Percentiles rank a stretch among this genome's conserved stretches.
These are phyloP conservation scores for Pythium chondricola DNA, from an alignment of 352 stramenopile species.

Conservation along the genomic window DNA sequence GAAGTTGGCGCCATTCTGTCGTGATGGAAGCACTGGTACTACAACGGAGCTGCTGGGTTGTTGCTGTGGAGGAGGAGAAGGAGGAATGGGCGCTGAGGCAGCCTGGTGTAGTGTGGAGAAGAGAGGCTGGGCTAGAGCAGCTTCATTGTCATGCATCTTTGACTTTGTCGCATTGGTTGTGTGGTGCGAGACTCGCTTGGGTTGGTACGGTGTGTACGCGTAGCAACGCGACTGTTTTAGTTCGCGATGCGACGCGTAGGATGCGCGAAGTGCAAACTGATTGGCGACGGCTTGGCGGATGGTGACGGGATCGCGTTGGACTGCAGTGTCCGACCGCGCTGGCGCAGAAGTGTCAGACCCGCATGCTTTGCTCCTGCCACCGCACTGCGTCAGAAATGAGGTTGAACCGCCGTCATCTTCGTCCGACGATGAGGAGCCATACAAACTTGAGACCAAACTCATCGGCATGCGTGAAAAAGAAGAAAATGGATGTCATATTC, in stretches of 20 bases:
- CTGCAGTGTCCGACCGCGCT: neutral
- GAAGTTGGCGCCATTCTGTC: conserved; percentile 9
- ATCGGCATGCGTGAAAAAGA: too few species aligned
- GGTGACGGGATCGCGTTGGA: neutral
- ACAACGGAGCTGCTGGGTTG: too few species aligned
- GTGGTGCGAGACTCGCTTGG: neutral
- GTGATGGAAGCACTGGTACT: neutral
- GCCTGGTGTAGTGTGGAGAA: neutral
- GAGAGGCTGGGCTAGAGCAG: neutral
- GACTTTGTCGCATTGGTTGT: too few species aligned
- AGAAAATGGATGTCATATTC: too few species aligned
- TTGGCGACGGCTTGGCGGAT: neutral
- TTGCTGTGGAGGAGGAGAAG: too few species aligned
- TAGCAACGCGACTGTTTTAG: neutral
- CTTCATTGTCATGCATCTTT: neutral
- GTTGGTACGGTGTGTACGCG: conserved; percentile 3
- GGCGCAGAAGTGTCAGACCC: neutral
- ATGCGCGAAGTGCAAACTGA: conserved; percentile 1
- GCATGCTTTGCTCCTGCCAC: too few species aligned
- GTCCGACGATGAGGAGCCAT: too few species aligned
- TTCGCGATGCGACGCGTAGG: neutral
- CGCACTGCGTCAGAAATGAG: too few species aligned
- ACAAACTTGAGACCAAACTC: too few species aligned
- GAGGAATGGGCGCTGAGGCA: too few species aligned
- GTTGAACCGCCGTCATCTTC: too few species aligned